Evolutionary conservation across 176 grass and related monocot species (phyloP).

Genomic region (Eleusine indica): DNA sequence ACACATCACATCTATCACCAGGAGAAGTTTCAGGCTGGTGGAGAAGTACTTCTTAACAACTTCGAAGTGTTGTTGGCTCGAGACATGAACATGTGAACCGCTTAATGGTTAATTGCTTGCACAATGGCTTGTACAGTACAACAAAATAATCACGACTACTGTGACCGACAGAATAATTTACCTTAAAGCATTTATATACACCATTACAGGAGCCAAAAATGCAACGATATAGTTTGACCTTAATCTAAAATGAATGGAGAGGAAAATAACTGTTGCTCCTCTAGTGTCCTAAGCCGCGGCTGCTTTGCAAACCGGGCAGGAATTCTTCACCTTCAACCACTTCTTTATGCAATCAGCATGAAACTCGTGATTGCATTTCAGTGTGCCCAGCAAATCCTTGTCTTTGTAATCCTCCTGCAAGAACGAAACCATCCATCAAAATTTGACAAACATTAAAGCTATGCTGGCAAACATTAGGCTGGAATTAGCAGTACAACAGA

Average conservation of each 20-base stretch:
- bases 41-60: conserved; percentile 27
- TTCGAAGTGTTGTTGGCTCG: not conserved
- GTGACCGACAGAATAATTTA: conserved; percentile 24
- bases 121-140: conserved; percentile 35
- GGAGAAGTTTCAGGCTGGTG: not conserved
- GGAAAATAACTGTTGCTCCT: conserved; percentile 27
- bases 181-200: conserved; percentile 48
- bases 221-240: conserved; percentile 25
- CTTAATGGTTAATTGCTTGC: not conserved
- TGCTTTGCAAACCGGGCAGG: conserved; percentile 88
- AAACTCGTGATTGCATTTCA: conserved; percentile 81
- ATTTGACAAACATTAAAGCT: not conserved
- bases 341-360: conserved; percentile 78
- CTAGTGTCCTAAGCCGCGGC: conserved; percentile 33
- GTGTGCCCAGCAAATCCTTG: conserved; percentile 51
- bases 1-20: not conserved
- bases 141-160: conserved; percentile 14
- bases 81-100: conserved; percentile 1
- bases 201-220: conserved; percentile 42
- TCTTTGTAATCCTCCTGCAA: conserved; percentile 82
- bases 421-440: conserved; percentile 17
- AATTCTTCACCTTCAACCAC: conserved; percentile 84
- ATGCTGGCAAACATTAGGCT: not conserved
- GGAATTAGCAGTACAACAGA: not conserved
- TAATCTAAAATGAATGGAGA: conserved; percentile 48